These are phyloP conservation scores for Baorangia bicolor DNA, from an alignment of 768 basidiomycete genomes.

Conservation along the genomic window DNA sequence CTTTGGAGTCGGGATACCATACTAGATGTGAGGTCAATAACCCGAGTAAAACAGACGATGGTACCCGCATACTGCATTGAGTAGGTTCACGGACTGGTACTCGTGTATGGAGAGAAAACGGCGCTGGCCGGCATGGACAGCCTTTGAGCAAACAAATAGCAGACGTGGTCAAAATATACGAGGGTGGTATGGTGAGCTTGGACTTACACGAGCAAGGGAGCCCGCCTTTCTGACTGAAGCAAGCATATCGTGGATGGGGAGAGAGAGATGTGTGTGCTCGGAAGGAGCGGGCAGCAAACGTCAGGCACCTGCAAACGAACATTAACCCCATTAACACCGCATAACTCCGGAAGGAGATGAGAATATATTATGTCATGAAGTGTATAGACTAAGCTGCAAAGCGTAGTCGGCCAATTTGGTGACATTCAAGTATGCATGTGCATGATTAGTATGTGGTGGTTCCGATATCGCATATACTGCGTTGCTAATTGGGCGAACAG, in stretches of 20 bases:
- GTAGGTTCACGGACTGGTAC: slow-evolving; percentile 92
- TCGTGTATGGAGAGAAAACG: slow-evolving; percentile 97
- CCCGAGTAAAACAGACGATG: background rate
- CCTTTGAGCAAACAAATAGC: slow-evolving; percentile 34
- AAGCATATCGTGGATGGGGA: slow-evolving; percentile 52
- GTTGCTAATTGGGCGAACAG: no score
- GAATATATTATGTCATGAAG: no score
- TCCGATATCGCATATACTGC: no score
- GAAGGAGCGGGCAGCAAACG: slow-evolving; percentile 11
- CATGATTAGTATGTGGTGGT: no score
- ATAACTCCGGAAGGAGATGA: no score
- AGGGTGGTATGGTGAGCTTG: background rate
- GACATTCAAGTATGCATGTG: no score
- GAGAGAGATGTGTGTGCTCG: slow-evolving; percentile 15
- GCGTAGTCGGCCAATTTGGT: no score
- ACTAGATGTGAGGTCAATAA: slow-evolving; percentile 48
- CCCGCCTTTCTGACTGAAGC: slow-evolving; percentile 63
- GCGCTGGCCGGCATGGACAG: slow-evolving; percentile 76
- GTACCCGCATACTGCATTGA: slow-evolving; percentile 73
- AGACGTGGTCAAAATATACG: background rate
- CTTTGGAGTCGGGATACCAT: slow-evolving; percentile 94
- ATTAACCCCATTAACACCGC: no score
- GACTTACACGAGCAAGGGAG: slow-evolving; percentile 59
- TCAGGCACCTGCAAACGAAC: no score
- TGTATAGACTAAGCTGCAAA: no score